Base-by-base conservation (phyloP, 768 basidiomycete species). In the Tricholomella constricta region DNA sequence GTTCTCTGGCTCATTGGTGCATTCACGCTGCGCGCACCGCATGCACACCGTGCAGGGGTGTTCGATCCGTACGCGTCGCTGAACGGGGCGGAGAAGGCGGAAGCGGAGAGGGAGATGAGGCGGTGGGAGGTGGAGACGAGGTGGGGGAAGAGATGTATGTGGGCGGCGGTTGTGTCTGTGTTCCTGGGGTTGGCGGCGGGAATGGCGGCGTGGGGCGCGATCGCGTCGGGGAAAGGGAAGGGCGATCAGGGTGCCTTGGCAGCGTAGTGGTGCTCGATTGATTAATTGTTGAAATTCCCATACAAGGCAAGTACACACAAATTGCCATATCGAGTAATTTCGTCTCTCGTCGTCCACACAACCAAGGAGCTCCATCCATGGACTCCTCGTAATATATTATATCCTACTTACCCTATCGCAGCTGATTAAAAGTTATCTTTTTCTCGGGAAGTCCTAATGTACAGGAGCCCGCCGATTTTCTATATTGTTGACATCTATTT, bases 81-180 rank as follows among this genome's bases (percentile, higher is more conserved):
- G 12, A 20, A 45, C 2, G 29, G 10, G 6, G 36, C 17, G 17
- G 54, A 61, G 43, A 53, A 52, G 27, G 46, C 45, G 19, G 55
- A 55, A 37, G 48, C 52, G n/a, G 60, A 52, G 45, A 45, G 37
- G 27, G n/a, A 45, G 10, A 34, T 19, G 19, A 45, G 44, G 52
- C 51, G 36, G 17, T 54, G 54, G 52, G 47, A 52, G 23, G 57
- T 40, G 2, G 57, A 61, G 32, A 44, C 46, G 52, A 58, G 41
- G 38, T 61, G 60, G 60, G 56, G 52, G 27, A 54, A 51, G 35
- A 45, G 54, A 23, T 62, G 55, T 29, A 51, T 55, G 52, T 61
- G 57, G 50, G 59, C 61, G 5, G 22, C 55, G n/a, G 41, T 54
- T 7, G 46, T 44, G 29, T 57, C 58, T 48, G 42, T 54, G 3